Evolutionary conservation across 305 asterid species (phyloP), one percentile per base, ranked within the genome.

Genomic region (Ilex paraguariensis): DNA sequence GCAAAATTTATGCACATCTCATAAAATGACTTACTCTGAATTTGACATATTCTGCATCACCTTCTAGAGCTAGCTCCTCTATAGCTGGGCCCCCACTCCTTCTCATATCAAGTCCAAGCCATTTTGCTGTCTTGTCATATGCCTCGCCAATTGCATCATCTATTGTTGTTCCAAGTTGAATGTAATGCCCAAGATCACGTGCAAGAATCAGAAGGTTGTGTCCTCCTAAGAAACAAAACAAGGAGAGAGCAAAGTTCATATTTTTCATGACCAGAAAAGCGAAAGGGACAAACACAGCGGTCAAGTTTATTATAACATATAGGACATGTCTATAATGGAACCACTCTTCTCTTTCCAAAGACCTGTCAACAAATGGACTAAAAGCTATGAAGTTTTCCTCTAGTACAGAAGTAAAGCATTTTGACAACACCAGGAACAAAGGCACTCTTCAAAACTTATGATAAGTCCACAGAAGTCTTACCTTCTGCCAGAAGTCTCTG

Each of bases 141-240:
- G 98, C 96, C 84, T 93, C 98, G 15, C 98, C 98, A 63, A 93
- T 84, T 30, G 98, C 98, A 75, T 93, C 98, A 78, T 93, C 98
- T 60, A 90, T 68, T 13, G 98, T 70, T 59, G 98, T 84, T 66
- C 98, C 98, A 70, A 93, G 96, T 75, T 93, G 97, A 72, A 86
- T 75, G 65, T 93, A 93, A 72, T 86, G 81, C 56, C 98, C 98
- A 73, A 93, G 94, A 68, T 81, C 98, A 71, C 83, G 87, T 31
- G 98, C 97, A 75, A 93, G 95, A 80, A 93, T 73, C 48, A 93
- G 80, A 74, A 93, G 96, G 79, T 90, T 93, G 66, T 93, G 98
- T 53, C 98, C 97, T 65, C 98, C 98, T 93, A 79, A 60, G 63
- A 63, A 74, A 36, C 42, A 73, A 67, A 59, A 62, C 55, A 13